Base-by-base conservation (phyloP, 495 filamentous ascomycete genomes). In the Aspergillus diversus region DNA sequence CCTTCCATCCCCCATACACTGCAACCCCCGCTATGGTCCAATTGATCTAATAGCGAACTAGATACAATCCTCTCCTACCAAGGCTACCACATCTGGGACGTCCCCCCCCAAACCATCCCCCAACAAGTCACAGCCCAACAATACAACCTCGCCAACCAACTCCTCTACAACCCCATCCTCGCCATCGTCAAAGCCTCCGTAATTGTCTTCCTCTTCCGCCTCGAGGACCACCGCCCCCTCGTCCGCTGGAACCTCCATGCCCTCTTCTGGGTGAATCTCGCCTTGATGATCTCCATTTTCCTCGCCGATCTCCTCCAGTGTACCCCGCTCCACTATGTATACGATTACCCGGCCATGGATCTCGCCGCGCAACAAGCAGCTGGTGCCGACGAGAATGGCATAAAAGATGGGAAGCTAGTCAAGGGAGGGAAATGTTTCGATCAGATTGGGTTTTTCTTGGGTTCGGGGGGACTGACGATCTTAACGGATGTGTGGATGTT, bases 101-200 rank as follows among this genome's bases (percentile, higher is more conserved):
- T 85, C 5, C 83, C 82, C 4, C 48, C 56, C 47, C 64, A 71
- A 47, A 59, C 64, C 37, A 55, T 72, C 58, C 48, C 51, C 5
- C 66, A 67, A 59, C 13, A 34, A 16, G 69, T 43, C 50, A n/a
- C 6, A 35, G 12, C 51, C 7, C 49, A 63, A 33, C 12, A 74
- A 67, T 77, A 70, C 68, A 73, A 83, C 61, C 84, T 83, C 32
- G 81, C 81, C 4, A 81, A 84, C 17, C 85, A 89, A 65, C 77
- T 88, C 34, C 67, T 89, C 27, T 89, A 90, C 68, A 88, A 89
- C 63, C 86, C 86, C 0, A 81, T 87, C 59, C 72, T 90, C 39
- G 80, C 86, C 9, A 70, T 86, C 7, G 82, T 86, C 63, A 89
- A 89, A 69, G 69, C 81, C 0, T 85, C 84, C 0, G 76, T 85